These are phyloP conservation scores for Paracamarosporium sp. DNA, from an alignment of 2,329 filamentous ascomycete species.

Conservation along the genomic window DNA sequence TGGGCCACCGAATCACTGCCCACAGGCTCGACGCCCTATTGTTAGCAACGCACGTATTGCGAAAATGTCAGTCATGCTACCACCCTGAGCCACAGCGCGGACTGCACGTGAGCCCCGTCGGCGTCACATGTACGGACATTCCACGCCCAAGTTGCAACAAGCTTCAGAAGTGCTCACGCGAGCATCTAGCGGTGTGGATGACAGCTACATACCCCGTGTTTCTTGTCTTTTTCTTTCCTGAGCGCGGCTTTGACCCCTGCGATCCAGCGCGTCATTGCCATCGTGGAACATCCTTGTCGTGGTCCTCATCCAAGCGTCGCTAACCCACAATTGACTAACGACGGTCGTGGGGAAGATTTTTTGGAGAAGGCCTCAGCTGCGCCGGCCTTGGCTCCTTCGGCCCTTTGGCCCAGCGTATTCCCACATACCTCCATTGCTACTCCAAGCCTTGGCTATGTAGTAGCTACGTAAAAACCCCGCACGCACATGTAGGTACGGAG, in stretches of 20 bases:
- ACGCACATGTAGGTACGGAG: no score
- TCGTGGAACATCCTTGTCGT: neutral
- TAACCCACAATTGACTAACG: slow-evolving; percentile 6
- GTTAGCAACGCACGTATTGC: no score
- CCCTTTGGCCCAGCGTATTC: neutral
- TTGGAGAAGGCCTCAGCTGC: neutral
- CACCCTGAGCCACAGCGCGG: neutral
- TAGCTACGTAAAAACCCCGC: no score
- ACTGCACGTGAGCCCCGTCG: neutral
- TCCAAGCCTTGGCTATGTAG: no score
- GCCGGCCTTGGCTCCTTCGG: neutral
- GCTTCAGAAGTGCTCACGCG: neutral
- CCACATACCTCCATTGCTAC: neutral
- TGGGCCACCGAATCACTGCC: no score
- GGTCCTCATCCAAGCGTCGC: neutral
- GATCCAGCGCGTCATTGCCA: neutral
- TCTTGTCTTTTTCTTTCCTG: neutral
- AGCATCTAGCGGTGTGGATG: neutral
- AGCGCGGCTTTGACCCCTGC: neutral
- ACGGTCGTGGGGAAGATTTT: slow-evolving; percentile 6
- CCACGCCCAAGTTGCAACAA: neutral
- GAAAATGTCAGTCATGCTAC: neutral
- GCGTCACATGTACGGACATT: neutral
- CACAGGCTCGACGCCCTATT: no score
- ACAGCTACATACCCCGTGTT: neutral